Base-by-base conservation (phyloP, 139 green algal species). In the Zygnema circumcarinatum region DNA sequence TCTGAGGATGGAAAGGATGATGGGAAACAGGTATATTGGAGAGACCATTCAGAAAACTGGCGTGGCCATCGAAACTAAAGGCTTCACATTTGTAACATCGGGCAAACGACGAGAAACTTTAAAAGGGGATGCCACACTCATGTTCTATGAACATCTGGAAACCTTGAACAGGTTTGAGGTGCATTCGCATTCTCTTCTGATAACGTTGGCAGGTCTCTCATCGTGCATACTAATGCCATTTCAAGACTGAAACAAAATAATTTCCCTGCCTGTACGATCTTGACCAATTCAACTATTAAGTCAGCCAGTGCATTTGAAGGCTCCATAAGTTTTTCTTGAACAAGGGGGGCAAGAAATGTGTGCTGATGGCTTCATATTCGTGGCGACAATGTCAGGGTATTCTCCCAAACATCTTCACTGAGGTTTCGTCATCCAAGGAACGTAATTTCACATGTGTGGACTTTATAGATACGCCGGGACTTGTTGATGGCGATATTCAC, bases 401-500 rank as follows among this genome's bases (percentile, higher is more conserved):
- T 21, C 25, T 83, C 1, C 54, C 39, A 79, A 95, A 95, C 88
- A 67, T 95, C 33, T 95, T 95, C 89, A 95, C 93, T 0, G 75
- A 83, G 32, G 54, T 96, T 52, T 92, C 74, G 72, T 93, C 94
- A 20, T 93, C 86, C 89, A 94, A 93, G 79, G 94, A 95, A 54
- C 73, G 92, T 62, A 93, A 93, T 83, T 96, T 96, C 83, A 79
- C 76, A 0, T 93, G 87, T 67, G 87, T 94, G 0, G 93, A 95
- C 84, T 91, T 95, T 78, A 90, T 96, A 29, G 93, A 94, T 85
- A 94, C 90, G 22, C n/a, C 94, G 89, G 1, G 94, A 91, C 82
- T 88, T 56, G 82, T 88, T n/a, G 94, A 96, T 73, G 94, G 94
- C 1, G 92, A 95, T 31, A 95, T 96, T 91, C 87, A 94, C 86